Evolutionary conservation across 2,329 filamentous ascomycete species (phyloP).

Genomic region (Paraconiothyrium brasiliense): DNA sequence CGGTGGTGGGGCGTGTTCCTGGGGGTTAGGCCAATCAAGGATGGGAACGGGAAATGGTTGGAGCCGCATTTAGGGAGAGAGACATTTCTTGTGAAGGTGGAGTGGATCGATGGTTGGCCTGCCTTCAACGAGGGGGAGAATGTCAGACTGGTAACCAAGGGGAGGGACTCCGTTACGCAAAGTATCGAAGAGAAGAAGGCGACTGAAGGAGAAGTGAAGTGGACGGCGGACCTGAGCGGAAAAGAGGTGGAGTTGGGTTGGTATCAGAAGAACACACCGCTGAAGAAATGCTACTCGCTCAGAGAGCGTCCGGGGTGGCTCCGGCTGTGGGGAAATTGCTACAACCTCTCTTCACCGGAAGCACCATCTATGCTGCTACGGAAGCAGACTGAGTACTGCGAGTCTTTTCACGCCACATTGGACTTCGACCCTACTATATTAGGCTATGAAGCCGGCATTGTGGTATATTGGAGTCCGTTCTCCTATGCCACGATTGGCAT

Average conservation of each 20-base stretch:
- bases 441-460: conserved; percentile 62
- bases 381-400: conserved; percentile 60
- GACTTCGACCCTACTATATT: conserved; percentile 56
- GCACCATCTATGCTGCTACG: conserved; percentile 63
- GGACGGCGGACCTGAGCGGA: conserved; percentile 47
- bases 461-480: conserved; percentile 64
- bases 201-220: conserved; percentile 19
- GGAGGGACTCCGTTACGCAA: conserved; percentile 19
- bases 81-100: conserved; percentile 60
- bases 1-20: conserved; percentile 50
- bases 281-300: conserved; percentile 59
- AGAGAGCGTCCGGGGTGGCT: conserved; percentile 56
- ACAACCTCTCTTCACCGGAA: conserved; percentile 60
- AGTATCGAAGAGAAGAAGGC: conserved; percentile 16
- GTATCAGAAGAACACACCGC: conserved; percentile 59
- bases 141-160: conserved; percentile 50
- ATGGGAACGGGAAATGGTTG: conserved; percentile 15
- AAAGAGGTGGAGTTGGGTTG: conserved; percentile 48
- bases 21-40: conserved; percentile 30
- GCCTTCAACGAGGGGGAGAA: conserved; percentile 60
- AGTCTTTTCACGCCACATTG: conserved; percentile 56
- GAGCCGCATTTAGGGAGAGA: conserved; percentile 53
- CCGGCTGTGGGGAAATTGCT: conserved; percentile 63
- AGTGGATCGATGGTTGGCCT: conserved; percentile 64
- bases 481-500: conserved; percentile 57